Evolutionary conservation across 2,329 filamentous ascomycete genomes (phyloP).

Genomic region (Diplodia scrobiculata): DNA sequence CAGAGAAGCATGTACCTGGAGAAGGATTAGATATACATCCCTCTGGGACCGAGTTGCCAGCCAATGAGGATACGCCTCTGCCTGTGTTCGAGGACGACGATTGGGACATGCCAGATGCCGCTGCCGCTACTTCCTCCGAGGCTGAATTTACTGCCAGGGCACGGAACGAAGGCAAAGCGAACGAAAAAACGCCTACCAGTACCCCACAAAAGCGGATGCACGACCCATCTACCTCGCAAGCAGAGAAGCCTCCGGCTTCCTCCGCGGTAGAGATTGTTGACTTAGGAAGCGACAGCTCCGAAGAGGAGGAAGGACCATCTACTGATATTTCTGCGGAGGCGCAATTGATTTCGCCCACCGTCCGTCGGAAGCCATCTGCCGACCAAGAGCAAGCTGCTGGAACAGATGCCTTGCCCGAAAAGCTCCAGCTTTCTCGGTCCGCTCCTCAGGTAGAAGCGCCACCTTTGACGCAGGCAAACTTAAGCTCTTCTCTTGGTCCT

Average conservation of each 20-base stretch:
- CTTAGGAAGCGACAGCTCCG: neutral
- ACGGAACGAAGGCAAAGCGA: neutral
- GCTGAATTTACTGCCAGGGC: neutral
- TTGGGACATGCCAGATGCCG: conserved; percentile 11
- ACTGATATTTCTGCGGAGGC: too few species aligned
- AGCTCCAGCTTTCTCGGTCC: neutral
- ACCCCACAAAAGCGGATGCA: neutral
- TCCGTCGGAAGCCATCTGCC: neutral
- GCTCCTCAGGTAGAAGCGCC: neutral
- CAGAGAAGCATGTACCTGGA: neutral
- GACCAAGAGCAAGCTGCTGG: too few species aligned
- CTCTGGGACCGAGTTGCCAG: neutral
- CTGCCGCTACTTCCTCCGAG: neutral
- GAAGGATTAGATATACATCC: neutral
- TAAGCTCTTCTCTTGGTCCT: neutral
- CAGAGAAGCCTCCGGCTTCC: neutral
- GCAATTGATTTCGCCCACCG: neutral
- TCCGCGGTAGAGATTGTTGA: conserved; percentile 1
- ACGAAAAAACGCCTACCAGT: neutral
- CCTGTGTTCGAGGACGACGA: conserved; percentile 5
- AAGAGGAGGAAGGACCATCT: neutral
- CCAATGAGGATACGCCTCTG: neutral
- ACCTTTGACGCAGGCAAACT: neutral
- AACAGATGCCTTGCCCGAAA: neutral
- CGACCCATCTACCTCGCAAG: neutral